Conservation (phyloP, 1,139 yeast species). For the Scheffersomyces titani region DNA sequence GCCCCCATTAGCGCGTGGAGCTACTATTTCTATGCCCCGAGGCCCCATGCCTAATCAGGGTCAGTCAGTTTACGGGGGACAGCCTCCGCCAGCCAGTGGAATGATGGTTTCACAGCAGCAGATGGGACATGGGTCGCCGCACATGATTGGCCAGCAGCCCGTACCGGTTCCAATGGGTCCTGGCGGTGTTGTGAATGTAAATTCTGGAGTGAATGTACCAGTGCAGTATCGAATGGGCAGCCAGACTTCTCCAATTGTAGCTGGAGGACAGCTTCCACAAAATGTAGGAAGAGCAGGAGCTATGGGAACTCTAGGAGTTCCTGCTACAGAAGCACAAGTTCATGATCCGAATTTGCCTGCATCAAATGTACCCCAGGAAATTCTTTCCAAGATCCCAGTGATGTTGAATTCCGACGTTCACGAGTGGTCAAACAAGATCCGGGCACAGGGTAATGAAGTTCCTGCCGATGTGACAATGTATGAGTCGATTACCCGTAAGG, state of each 20-base stretch:
- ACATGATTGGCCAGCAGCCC: background rate
- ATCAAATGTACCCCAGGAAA: conserved; percentile 10
- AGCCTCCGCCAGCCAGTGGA: too few relatives aligned
- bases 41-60: background rate
- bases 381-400: conserved; percentile 15
- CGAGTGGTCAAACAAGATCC: conserved; percentile 60
- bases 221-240: background rate
- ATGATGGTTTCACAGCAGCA: background rate
- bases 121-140: background rate
- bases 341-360: conserved; percentile 9
- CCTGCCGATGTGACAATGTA: conserved; percentile 55
- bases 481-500: conserved; percentile 60
- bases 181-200: background rate
- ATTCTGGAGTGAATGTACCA: background rate
- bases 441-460: conserved; percentile 41
- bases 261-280: background rate
- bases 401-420: conserved; percentile 18
- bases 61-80: background rate
- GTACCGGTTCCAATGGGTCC: background rate
- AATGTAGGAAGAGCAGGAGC: background rate
- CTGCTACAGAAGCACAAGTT: background rate
- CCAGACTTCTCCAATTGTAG: background rate
- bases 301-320: too few relatives aligned
- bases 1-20: background rate
- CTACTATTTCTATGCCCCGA: too few relatives aligned